Evolutionary conservation across 2,329 filamentous ascomycete species (phyloP), one percentile per base, ranked within the genome.

Genomic region (Parastagonospora avenae): DNA sequence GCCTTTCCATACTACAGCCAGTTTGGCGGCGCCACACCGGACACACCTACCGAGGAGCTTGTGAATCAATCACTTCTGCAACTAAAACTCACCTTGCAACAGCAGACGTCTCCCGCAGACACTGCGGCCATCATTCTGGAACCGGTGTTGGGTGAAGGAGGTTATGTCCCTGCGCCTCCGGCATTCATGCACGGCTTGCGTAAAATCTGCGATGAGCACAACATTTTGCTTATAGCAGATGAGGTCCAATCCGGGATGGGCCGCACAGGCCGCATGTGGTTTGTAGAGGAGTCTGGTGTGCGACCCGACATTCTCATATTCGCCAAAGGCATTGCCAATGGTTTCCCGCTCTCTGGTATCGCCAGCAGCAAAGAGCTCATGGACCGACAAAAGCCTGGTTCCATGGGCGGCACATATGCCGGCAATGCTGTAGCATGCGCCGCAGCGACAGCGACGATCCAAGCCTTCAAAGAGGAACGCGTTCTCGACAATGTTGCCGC

Each of bases 231-330:
- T 5, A 74, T 78, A 4, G 59, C 60, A 10, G 76, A 79, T 47
- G 76, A 79, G 48, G 76, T 78, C 2, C 76, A 78, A 46, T 75
- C 63, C 28, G 76, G 76, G 8, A 77, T 75, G 56, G 76, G 76
- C 2, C 68, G 76, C 28, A 78, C 76, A 1, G 76, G 76, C 15
- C 72, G 74, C 36, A 75, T 77, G 71, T 78, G 76, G 50, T 75
- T 74, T 5, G 60, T 77, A 10, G 73, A 79, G 52, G 73, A 78
- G 50, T 77, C 67, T 50, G 69, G 66, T 19, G 74, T 79, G 14
- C 64, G 73, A 14, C 76, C 76, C 2, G 76, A 79, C 41, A 74
- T 79, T 27, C 54, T 78, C 36, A 62, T 77, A 50, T 76, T 79
- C 62, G 74, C 65, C 28, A 68, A 68, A 54, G 65, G 65, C 10